These are phyloP conservation scores for Alternaria longipes DNA, from an alignment of 2,329 filamentous ascomycete genomes.

Conservation along the genomic window DNA sequence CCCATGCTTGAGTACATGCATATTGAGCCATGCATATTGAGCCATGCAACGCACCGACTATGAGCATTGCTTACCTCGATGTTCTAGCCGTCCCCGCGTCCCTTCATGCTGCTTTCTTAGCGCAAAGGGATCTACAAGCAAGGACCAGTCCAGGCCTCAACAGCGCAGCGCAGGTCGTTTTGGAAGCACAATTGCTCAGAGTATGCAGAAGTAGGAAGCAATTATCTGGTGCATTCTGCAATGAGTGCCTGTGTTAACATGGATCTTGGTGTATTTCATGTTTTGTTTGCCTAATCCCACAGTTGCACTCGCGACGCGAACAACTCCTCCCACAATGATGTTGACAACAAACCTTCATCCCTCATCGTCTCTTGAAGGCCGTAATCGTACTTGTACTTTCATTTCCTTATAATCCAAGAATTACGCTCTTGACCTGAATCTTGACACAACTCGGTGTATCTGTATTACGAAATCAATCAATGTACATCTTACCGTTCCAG, in stretches of 20 bases:
- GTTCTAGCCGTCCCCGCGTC: background rate
- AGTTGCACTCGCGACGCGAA: background rate
- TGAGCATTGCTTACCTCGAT: background rate
- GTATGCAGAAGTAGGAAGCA: background rate
- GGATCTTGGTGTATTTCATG: too few species aligned
- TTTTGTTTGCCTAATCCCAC: background rate
- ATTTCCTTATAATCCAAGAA: too few species aligned
- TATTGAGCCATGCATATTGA: background rate
- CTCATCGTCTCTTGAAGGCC: background rate
- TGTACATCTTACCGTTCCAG: too few species aligned
- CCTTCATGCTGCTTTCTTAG: background rate
- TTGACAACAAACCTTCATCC: background rate
- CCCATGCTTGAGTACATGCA: background rate
- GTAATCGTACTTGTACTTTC: too few species aligned
- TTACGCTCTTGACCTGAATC: too few species aligned
- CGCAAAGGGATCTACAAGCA: background rate
- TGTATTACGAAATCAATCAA: too few species aligned
- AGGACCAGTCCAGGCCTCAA: background rate
- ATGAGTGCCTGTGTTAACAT: background rate
- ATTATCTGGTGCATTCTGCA: background rate
- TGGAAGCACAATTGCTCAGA: background rate
- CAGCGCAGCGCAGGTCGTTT: background rate
- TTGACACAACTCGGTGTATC: too few species aligned
- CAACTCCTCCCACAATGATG: background rate
- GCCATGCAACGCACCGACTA: background rate